A percentile compares a stretch with the other conserved stretches of the same genome.
phyloP scores from a whole-genome alignment of 2,329 filamentous ascomycete species.

The Xylariaceae sp. region DNA sequence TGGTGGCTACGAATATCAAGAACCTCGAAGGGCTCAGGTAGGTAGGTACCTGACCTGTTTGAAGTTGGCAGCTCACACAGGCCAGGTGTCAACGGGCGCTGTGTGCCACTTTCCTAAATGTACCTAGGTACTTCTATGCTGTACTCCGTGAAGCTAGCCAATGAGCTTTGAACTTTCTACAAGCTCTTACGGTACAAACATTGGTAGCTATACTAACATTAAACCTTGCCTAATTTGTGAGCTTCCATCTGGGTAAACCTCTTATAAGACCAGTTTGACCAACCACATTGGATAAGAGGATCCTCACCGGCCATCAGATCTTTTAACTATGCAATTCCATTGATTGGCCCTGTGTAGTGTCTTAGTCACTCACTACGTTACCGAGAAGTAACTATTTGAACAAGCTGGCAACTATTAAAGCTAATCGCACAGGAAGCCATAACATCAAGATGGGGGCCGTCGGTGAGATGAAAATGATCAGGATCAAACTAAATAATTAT shows the following conservation, averaged over 20 bases:
- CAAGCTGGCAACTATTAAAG: not conserved
- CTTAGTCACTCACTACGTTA: not conserved
- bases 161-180: constrained; percentile 2
- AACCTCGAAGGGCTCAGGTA: not conserved
- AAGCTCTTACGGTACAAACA: too few species aligned
- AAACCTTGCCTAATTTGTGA: too few species aligned
- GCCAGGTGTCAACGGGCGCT: constrained; percentile 28
- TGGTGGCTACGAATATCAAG: not conserved
- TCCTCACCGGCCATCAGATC: not conserved
- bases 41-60: too few species aligned
- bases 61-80: constrained; percentile 17
- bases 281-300: not conserved
- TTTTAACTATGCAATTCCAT: constrained; percentile 2
- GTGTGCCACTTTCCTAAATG: not conserved
- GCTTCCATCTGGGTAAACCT: too few species aligned
- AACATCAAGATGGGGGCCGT: constrained; percentile 34
- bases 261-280: too few species aligned
- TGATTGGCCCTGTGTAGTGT: not conserved
- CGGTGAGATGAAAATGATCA: constrained; percentile 28
- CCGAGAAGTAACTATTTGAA: not conserved
- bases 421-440: not conserved
- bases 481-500: not conserved
- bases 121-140: not conserved
- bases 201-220: too few species aligned
- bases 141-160: constrained; percentile 13